These are phyloP conservation scores for Acorus calamus DNA, from an alignment of 106 monocot species.

Conservation along the genomic window DNA sequence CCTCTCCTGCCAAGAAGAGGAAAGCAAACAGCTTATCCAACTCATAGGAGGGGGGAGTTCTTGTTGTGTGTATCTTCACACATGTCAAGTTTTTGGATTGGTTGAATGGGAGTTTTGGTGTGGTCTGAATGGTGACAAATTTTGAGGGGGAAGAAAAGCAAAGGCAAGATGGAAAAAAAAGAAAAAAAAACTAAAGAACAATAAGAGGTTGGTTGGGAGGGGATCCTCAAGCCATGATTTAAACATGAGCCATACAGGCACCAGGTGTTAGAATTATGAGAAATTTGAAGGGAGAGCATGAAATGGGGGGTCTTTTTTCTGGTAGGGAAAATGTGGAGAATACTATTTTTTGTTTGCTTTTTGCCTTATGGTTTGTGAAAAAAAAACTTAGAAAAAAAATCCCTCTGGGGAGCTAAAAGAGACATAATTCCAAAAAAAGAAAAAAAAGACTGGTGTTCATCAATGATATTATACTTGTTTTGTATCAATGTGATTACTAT, in stretches of 20 bases:
- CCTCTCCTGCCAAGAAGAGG: slow-evolving; percentile 52
- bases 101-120: slow-evolving; percentile 19
- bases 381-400: no score
- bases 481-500: slow-evolving; percentile 9
- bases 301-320: neutral
- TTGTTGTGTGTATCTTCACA: slow-evolving; percentile 7
- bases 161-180: no score
- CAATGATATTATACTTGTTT: neutral
- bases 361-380: no score
- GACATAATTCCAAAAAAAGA: no score
- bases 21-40: slow-evolving; percentile 31
- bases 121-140: slow-evolving; percentile 5
- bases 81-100: slow-evolving; percentile 14
- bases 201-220: slow-evolving; percentile 6
- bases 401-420: no score
- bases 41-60: slow-evolving; percentile 6
- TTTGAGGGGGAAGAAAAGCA: neutral
- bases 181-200: neutral
- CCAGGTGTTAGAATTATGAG: neutral
- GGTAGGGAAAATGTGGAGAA: slow-evolving; percentile 6
- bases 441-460: no score
- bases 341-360: neutral
- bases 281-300: slow-evolving; percentile 1
- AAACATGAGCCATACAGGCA: neutral
- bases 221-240: slow-evolving; percentile 12